Percentiles rank a stretch among this genome's conserved stretches.
Evolutionary conservation across 768 basidiomycete species (phyloP).

Genomic region (Epithele typhae): DNA sequence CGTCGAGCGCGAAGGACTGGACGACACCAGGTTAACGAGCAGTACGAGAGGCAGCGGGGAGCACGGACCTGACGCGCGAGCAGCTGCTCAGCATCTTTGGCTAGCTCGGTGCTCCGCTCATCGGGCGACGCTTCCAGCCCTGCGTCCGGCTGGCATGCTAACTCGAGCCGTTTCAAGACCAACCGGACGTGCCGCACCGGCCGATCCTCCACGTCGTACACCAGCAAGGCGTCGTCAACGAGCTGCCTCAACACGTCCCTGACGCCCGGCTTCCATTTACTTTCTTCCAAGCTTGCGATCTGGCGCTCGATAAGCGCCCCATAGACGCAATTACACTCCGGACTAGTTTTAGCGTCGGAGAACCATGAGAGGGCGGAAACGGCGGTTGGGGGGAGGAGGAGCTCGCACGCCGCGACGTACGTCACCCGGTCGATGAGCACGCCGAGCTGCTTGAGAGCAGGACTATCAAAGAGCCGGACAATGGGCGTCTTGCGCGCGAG

Average conservation of each 20-base stretch:
- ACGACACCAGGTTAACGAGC: neutral
- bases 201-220: conserved; percentile 45
- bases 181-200: conserved; percentile 59
- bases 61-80: conserved; percentile 38
- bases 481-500: conserved; percentile 27
- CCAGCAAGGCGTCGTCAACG: conserved; percentile 42
- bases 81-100: conserved; percentile 38
- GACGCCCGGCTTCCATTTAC: conserved; percentile 56
- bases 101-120: conserved; percentile 23
- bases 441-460: conserved; percentile 50
- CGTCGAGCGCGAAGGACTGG: conserved; percentile 30
- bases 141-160: conserved; percentile 34
- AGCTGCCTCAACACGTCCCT: conserved; percentile 36
- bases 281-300: conserved; percentile 47
- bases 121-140: too few species aligned
- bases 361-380: conserved; percentile 40
- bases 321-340: conserved; percentile 23
- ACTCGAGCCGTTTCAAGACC: conserved; percentile 50
- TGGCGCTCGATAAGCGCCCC: conserved; percentile 65
- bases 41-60: neutral
- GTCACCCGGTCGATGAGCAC: conserved; percentile 62
- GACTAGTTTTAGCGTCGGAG: neutral
- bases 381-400: conserved; percentile 39
- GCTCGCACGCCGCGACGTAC: conserved; percentile 62
- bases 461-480: conserved; percentile 36